Evolutionary conservation across 1,284 basidiomycete species (phyloP), one percentile per base, ranked within the genome.

Genomic region (Termitomyces sp.): DNA sequence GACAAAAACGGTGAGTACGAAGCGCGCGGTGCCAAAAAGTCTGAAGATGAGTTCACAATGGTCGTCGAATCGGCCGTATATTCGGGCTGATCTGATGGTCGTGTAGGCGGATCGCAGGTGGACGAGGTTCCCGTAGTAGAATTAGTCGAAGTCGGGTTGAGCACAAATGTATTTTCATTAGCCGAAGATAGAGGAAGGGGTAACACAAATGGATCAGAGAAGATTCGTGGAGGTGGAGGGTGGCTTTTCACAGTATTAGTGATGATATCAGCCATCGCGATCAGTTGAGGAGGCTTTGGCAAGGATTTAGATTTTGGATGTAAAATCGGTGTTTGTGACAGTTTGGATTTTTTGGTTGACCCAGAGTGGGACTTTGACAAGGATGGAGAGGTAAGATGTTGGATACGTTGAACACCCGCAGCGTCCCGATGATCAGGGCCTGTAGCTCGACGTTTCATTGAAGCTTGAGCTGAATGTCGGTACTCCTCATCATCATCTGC

Each of bases 371-470:
- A 17, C 12, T 36, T n/a, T 6, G 31, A 24, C n/a, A 47, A 21
- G 15, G 33, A 36, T 17, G 46, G 19, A 36, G 17, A 19, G 5
- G 12, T 5, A 38, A 13, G 42, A 40, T 1, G 49, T 38, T 5
- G 53, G 26, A 3, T 38, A 15, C 13, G 28, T 31, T 31, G 44
- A 9, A 36, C 6, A 36, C 17, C 36, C 2, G 15, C 26, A 19
- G 10, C 13, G 21, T 41, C 33, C 21, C 43, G 33, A 26, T 12
- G 9, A 17, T 30, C 19, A 15, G 52, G 52, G 24, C 46, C 51
- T 8, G 28, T 36, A 31, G 56, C 58, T 53, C 55, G 52, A 21
- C 54, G 61, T 33, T 62, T 60, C n/a, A 57, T 57, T 17, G 57
- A 21, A 5, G 57, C 56, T 40, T 61, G 58, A 21, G 52, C 56